A percentile compares a stretch with the other conserved stretches of the same genome.
phyloP scores from a whole-genome alignment of 352 stramenopile species.

The Phytophthora tentaculata region DNA sequence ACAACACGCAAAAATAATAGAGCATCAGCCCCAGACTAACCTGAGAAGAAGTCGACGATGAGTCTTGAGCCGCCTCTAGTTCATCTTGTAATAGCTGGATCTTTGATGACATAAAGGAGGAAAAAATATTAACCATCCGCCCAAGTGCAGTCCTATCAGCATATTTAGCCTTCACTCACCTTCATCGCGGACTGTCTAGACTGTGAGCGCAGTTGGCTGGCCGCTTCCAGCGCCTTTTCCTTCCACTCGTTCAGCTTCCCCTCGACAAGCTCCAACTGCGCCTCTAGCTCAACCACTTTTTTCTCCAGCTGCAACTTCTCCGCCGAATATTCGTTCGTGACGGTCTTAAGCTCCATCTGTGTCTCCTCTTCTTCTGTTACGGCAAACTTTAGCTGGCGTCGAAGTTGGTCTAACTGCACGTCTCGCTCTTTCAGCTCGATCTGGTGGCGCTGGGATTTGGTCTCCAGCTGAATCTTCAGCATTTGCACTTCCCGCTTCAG shows the following conservation, averaged over 20 bases:
- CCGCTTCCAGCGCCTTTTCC: constrained; percentile 68
- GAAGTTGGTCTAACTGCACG: constrained; percentile 70
- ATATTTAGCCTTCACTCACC: constrained; percentile 26
- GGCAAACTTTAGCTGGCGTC: constrained; percentile 68
- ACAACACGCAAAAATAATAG: constrained; percentile 4
- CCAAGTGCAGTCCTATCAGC: background rate
- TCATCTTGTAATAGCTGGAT: constrained; percentile 72
- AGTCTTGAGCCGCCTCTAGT: constrained; percentile 50
- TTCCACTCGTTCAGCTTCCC: constrained; percentile 72
- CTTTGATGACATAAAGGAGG: constrained; percentile 27
- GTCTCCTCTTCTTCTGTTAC: constrained; percentile 69
- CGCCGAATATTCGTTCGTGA: constrained; percentile 55
- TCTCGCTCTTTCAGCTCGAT: constrained; percentile 76
- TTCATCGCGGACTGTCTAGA: constrained; percentile 61
- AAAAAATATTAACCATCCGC: constrained; percentile 1
- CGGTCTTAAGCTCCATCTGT: constrained; percentile 60
- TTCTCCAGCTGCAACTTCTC: constrained; percentile 74
- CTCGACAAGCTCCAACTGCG: constrained; percentile 72
- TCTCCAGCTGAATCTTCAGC: constrained; percentile 61
- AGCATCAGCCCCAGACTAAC: constrained; percentile 20
- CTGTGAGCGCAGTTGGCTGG: constrained; percentile 49
- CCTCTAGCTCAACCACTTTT: constrained; percentile 74
- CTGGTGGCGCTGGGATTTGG: constrained; percentile 61
- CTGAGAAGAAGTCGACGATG: constrained; percentile 45
- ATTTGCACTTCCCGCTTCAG: constrained; percentile 58